Percentiles rank a stretch among this genome's conserved stretches.
Evolutionary conservation across 768 basidiomycete genomes (phyloP).

Genomic region (Polyporus arcularius): DNA sequence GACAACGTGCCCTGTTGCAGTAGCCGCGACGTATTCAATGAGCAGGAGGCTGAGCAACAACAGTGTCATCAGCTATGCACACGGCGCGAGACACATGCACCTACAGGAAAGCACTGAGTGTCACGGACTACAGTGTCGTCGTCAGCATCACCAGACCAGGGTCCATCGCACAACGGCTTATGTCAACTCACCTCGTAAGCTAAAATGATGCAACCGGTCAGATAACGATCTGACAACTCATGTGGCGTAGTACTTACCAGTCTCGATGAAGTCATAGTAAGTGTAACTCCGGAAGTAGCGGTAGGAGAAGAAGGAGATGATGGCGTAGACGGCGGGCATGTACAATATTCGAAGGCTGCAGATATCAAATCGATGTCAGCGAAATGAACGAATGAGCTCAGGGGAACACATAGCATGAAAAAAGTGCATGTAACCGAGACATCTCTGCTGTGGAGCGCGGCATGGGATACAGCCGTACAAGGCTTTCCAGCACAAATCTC

Average conservation of each 20-base stretch:
- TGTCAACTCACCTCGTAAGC: slow-evolving; percentile 62
- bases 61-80: background rate
- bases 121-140: slow-evolving; percentile 56
- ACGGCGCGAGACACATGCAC: slow-evolving; percentile 26
- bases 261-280: slow-evolving; percentile 55
- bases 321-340: slow-evolving; percentile 80
- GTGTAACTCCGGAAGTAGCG: slow-evolving; percentile 81
- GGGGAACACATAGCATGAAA: no score
- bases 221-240: slow-evolving; percentile 28
- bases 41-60: slow-evolving; percentile 59
- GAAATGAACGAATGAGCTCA: background rate
- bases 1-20: slow-evolving; percentile 60
- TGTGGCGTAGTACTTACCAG: slow-evolving; percentile 37
- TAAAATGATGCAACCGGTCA: slow-evolving; percentile 36
- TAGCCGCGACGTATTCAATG: slow-evolving; percentile 81
- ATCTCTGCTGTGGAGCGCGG: no score
- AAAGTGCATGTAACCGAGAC: no score
- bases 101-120: slow-evolving; percentile 84
- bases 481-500: no score
- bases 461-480: no score
- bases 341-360: slow-evolving; percentile 75
- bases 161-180: background rate
- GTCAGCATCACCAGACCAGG: background rate
- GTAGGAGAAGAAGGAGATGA: slow-evolving; percentile 86
- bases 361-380: background rate